Conservation (phyloP, 2,329 filamentous ascomycete species). For the Venturia carpophila region DNA sequence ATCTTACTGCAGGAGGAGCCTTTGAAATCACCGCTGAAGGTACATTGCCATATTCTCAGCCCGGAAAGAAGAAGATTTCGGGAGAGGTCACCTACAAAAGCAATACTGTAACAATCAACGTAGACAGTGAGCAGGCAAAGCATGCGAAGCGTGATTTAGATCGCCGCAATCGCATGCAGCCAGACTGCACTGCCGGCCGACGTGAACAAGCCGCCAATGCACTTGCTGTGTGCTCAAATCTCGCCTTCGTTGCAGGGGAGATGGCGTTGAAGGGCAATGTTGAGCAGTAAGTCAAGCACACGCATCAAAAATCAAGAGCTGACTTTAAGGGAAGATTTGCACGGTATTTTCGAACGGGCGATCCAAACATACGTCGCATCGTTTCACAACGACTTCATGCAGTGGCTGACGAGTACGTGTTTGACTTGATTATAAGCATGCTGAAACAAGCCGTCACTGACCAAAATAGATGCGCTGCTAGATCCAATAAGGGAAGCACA, state of each 20-base stretch:
- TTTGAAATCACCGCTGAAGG: slow-evolving; percentile 11
- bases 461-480: slow-evolving; percentile 10
- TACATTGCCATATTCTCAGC: slow-evolving; percentile 11
- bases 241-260: slow-evolving; percentile 7
- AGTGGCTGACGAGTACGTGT: slow-evolving; percentile 16
- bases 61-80: neutral
- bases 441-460: neutral
- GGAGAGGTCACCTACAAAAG: slow-evolving; percentile 10
- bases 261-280: slow-evolving; percentile 5
- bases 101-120: slow-evolving; percentile 2
- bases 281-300: slow-evolving; percentile 5
- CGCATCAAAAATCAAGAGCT: neutral
- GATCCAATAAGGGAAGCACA: slow-evolving; percentile 5
- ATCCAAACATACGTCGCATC: slow-evolving; percentile 9
- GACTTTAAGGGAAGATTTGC: slow-evolving; percentile 1
- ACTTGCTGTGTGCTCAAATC: slow-evolving; percentile 6
- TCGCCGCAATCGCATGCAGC: neutral
- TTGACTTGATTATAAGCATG: neutral
- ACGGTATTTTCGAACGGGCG: slow-evolving; percentile 13
- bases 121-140: slow-evolving; percentile 1
- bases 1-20: slow-evolving; percentile 12
- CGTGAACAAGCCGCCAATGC: neutral
- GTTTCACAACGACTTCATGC: slow-evolving; percentile 13
- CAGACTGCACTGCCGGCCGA: slow-evolving; percentile 8
- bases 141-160: slow-evolving; percentile 8